Percentiles rank a stretch among this genome's conserved stretches.
phyloP scores from a whole-genome alignment of 495 filamentous ascomycete species.

The Neurospora intermedia region DNA sequence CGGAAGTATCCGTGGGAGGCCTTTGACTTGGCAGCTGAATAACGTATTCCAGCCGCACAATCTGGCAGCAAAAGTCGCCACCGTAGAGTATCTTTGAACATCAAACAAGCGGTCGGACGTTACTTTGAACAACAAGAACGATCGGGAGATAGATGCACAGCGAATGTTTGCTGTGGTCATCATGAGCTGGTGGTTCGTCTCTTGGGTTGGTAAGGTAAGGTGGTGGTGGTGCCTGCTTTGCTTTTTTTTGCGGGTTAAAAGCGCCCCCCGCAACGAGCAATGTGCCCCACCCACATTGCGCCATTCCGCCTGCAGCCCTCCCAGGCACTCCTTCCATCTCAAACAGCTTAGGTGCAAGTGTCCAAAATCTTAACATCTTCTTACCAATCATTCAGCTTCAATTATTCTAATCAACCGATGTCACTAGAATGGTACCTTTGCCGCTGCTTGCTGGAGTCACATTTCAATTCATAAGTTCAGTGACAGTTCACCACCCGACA shows the following conservation, averaged over 20 bases:
- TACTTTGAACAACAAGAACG: not conserved
- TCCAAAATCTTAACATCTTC: no score
- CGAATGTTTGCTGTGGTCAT: not conserved
- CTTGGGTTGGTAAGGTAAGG: no score
- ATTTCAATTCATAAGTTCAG: not conserved
- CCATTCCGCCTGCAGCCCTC: not conserved
- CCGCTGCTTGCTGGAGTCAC: not conserved
- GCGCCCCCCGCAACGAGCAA: not conserved
- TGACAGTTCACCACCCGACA: not conserved
- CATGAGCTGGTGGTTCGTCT: not conserved
- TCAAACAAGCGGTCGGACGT: not conserved
- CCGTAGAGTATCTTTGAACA: not conserved
- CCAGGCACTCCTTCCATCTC: not conserved
- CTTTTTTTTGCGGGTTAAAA: not conserved
- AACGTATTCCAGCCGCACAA: not conserved
- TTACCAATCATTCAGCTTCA: no score
- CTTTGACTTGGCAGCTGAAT: not conserved
- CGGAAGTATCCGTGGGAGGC: not conserved
- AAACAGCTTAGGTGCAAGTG: not conserved
- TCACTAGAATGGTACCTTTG: not conserved
- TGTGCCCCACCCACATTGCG: not conserved
- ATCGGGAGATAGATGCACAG: no score
- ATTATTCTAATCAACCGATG: no score
- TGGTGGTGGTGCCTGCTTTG: not conserved
- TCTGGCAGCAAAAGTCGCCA: not conserved